Conservation (phyloP, 1,284 basidiomycete species). For the Mycena sp. region DNA sequence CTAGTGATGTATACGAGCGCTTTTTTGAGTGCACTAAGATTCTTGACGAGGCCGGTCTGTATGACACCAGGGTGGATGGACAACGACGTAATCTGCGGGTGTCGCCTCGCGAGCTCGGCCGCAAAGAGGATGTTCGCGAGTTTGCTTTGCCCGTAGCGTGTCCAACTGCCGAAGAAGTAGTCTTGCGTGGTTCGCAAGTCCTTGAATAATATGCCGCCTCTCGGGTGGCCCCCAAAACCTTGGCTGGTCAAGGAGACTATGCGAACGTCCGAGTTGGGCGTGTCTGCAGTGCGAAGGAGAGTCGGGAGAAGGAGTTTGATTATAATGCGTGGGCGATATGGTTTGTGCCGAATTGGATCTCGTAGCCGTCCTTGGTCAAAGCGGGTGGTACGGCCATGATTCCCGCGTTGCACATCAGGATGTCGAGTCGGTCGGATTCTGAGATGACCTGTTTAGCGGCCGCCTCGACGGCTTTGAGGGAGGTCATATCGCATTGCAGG, state of each 20-base stretch:
- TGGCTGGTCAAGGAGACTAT: no score
- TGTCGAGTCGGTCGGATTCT: no score
- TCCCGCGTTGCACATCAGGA: no score
- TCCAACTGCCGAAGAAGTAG: not conserved
- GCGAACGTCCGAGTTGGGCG: no score
- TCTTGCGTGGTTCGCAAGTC: slow-evolving; percentile 18
- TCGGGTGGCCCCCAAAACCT: slow-evolving; percentile 25
- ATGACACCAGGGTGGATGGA: slow-evolving; percentile 20
- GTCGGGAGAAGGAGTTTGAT: no score
- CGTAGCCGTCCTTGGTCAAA: slow-evolving; percentile 34
- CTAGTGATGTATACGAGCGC: not conserved
- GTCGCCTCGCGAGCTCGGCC: slow-evolving; percentile 20
- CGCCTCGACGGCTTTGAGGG: no score
- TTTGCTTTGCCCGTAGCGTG: slow-evolving; percentile 30
- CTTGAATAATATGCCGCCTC: slow-evolving; percentile 15
- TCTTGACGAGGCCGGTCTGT: slow-evolving; percentile 3
- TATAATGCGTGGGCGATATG: slow-evolving; percentile 31
- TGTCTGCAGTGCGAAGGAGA: no score
- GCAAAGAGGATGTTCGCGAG: slow-evolving; percentile 28
- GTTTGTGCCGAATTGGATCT: slow-evolving; percentile 33
- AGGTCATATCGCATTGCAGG: no score
- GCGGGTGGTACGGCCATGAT: no score
- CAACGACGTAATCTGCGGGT: slow-evolving; percentile 21
- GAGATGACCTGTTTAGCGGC: no score
- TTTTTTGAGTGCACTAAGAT: not conserved